A percentile compares a stretch with the other conserved stretches of the same genome.
phyloP scores from a whole-genome alignment of 1,284 basidiomycete genomes.

The Dichomitus squalens region DNA sequence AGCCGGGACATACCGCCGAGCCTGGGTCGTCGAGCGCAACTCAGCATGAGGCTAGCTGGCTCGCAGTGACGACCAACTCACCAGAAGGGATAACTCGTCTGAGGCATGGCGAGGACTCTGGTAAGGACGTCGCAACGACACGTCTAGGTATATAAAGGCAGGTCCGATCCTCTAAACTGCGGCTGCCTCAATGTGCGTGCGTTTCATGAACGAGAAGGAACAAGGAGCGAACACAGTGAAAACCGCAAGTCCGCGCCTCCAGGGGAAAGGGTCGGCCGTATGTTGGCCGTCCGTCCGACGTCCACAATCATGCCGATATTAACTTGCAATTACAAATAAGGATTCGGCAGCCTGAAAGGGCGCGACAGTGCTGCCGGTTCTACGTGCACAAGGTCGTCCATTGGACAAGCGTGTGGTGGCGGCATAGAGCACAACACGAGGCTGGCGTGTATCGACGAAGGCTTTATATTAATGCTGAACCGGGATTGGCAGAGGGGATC shows the following conservation, averaged over 20 bases:
- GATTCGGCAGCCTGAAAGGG: neutral
- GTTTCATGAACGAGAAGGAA: slow-evolving; percentile 18
- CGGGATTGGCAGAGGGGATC: too few species aligned
- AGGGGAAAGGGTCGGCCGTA: neutral
- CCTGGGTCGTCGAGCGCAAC: slow-evolving; percentile 40
- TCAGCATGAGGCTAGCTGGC: slow-evolving; percentile 5
- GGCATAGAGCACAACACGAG: too few species aligned
- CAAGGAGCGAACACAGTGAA: neutral
- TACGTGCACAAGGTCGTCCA: too few species aligned
- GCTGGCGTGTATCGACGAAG: too few species aligned
- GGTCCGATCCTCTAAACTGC: slow-evolving; percentile 12
- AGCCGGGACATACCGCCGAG: slow-evolving; percentile 61
- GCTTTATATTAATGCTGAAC: too few species aligned
- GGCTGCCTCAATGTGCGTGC: slow-evolving; percentile 16
- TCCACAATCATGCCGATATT: neutral
- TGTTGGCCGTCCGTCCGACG: slow-evolving; percentile 9
- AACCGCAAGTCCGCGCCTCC: neutral
- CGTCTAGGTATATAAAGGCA: slow-evolving; percentile 5
- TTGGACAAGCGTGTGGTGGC: too few species aligned
- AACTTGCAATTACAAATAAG: slow-evolving; percentile 13
- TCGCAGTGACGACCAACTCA: slow-evolving; percentile 34
- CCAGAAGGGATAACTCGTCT: slow-evolving; percentile 62
- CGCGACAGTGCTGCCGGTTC: neutral
- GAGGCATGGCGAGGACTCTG: slow-evolving; percentile 27
- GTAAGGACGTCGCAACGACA: neutral